Percentiles rank a stretch among this genome's conserved stretches.
Conservation (phyloP, 169 alveolate species). For the Plasmodium berghei region DNA sequence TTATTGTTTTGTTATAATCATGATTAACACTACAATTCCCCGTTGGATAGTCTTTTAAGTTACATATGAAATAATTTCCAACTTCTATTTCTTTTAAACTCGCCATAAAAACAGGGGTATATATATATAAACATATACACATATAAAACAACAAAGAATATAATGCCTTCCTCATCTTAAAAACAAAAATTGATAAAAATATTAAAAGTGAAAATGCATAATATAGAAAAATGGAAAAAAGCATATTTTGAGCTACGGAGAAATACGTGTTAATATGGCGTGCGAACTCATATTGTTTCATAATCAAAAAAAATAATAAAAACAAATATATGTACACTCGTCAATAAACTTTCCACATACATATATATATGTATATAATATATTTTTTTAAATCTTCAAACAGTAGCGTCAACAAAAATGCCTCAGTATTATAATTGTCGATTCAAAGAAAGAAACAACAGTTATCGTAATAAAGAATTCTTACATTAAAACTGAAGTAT, state of each 20-base stretch:
- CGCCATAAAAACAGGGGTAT: constrained; percentile 8
- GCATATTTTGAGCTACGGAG: constrained; percentile 6
- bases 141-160: constrained; percentile 19
- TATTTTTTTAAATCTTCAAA: no score
- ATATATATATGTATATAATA: no score
- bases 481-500: no score
- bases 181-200: constrained; percentile 31
- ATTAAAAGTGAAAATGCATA: constrained; percentile 38
- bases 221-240: constrained; percentile 17
- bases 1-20: constrained; percentile 23
- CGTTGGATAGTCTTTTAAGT: constrained; percentile 37
- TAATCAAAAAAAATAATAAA: no score
- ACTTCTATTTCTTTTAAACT: constrained; percentile 28
- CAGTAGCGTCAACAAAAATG: no score
- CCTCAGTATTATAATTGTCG: no score
- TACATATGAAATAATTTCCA: constrained; percentile 65
- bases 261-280: constrained; percentile 5
- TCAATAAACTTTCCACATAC: no score
- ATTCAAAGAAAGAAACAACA: no score
- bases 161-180: constrained; percentile 49
- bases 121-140: constrained; percentile 11
- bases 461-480: no score
- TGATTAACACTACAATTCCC: constrained; percentile 33
- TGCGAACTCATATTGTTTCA: no score
- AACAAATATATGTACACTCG: no score